Base-by-base conservation (phyloP, 345 rosid genomes). In the Sapria himalayana region DNA sequence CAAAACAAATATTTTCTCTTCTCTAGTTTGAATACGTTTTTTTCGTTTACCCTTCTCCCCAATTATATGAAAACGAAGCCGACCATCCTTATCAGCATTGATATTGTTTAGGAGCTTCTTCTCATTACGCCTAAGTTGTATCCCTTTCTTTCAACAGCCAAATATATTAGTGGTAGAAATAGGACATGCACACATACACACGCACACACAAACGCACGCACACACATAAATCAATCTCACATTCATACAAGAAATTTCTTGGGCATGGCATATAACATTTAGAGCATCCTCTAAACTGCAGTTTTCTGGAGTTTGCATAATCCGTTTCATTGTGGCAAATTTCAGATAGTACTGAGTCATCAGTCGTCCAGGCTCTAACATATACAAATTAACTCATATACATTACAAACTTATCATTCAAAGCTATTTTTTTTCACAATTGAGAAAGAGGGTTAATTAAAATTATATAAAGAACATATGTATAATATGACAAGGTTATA, bases 341-440 rank as follows among this genome's bases (percentile, higher is more conserved):
- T 79, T 82, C 62, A 89, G 48, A 54, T 89, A 82, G 60, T 89
- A 89, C 71, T 76, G 78, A 58, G 94, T 82, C 98, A 89, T 89
- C 76, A 89, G 64, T 46, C 69, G 68, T 62, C 98, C 93, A 32
- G 94, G 94, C 65, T 82, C 94, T 89, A 46, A n/a, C n/a, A n/a
- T n/a, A n/a, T n/a, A n/a, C n/a, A n/a, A n/a, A n/a, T n/a, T n/a
- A n/a, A n/a, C n/a, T n/a, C n/a, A n/a, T n/a, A n/a, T n/a, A n/a
- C n/a, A n/a, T n/a, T n/a, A n/a, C n/a, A n/a, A n/a, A n/a, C n/a
- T n/a, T n/a, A n/a, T n/a, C n/a, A n/a, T n/a, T n/a, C n/a, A n/a
- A n/a, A n/a, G n/a, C n/a, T n/a, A n/a, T n/a, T n/a, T n/a, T n/a
- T n/a, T n/a, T n/a, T n/a, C n/a, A n/a, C n/a, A n/a, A n/a, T n/a